These are phyloP conservation scores for Lotus japonicus DNA, from an alignment of 306 rosid genomes.

Conservation along the genomic window DNA sequence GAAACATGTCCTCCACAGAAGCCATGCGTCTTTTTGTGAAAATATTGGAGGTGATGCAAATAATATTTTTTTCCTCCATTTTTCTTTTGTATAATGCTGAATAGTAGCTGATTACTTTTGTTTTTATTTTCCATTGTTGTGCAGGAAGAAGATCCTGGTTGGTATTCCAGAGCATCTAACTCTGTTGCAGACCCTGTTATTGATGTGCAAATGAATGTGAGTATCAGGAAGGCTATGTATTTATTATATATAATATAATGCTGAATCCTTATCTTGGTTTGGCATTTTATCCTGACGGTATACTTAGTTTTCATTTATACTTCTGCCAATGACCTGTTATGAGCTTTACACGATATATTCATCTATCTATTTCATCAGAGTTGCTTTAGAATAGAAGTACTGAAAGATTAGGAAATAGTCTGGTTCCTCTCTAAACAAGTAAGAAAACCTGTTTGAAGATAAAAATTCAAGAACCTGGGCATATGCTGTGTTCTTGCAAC, in stretches of 20 bases:
- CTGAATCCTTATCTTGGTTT: neutral
- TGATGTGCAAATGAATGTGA: constrained; percentile 77
- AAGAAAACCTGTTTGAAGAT: neutral
- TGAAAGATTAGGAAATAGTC: neutral
- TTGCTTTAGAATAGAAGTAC: neutral
- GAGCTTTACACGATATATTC: neutral
- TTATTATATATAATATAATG: neutral
- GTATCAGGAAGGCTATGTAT: constrained; percentile 19
- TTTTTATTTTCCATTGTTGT: constrained; percentile 1
- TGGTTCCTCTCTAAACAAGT: neutral
- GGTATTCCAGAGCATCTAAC: constrained; percentile 90
- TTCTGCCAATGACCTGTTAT: neutral
- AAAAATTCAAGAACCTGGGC: neutral
- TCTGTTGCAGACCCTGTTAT: constrained; percentile 64
- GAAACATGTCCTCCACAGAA: constrained; percentile 70
- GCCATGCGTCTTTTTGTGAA: constrained; percentile 97
- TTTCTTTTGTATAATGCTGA: neutral
- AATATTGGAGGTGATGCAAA: constrained; percentile 70
- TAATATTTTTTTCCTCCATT: neutral
- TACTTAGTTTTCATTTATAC: neutral
- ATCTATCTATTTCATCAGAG: neutral
- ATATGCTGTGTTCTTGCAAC: neutral
- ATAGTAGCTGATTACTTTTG: constrained; percentile 20
- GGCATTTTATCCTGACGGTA: neutral
- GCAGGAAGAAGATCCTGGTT: constrained; percentile 91